phyloP scores from a whole-genome alignment of 1,284 basidiomycete species.

The Marasmius fiardii region DNA sequence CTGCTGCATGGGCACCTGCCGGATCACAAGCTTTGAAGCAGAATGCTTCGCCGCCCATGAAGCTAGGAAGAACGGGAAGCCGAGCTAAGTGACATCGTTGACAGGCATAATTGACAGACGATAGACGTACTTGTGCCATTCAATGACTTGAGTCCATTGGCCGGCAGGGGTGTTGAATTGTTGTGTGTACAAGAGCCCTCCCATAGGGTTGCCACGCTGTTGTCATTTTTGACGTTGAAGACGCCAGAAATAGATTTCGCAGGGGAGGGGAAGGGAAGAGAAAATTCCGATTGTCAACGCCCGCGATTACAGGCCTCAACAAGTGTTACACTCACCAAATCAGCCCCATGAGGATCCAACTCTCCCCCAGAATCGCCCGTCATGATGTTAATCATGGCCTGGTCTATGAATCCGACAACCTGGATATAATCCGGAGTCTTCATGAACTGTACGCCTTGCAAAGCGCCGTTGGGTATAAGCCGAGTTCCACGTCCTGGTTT shows the following conservation, averaged over 20 bases:
- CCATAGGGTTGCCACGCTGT: constrained; percentile 62
- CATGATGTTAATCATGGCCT: constrained; percentile 53
- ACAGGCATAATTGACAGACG: too few species aligned
- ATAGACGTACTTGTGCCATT: constrained; percentile 26
- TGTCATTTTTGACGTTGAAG: neutral
- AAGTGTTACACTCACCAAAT: constrained; percentile 36
- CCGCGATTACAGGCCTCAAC: too few species aligned
- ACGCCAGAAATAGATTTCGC: too few species aligned
- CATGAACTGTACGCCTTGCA: constrained; percentile 52
- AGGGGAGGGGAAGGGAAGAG: too few species aligned
- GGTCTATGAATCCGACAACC: constrained; percentile 61
- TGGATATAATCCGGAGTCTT: constrained; percentile 61
- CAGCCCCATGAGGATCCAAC: constrained; percentile 66
- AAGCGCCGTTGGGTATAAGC: constrained; percentile 48
- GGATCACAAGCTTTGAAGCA: constrained; percentile 65
- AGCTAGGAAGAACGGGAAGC: too few species aligned
- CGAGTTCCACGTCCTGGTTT: constrained; percentile 52
- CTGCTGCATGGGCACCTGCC: constrained; percentile 39
- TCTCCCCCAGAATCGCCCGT: constrained; percentile 64
- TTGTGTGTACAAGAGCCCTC: constrained; percentile 61
- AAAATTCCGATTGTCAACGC: too few species aligned
- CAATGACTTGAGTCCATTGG: constrained; percentile 61
- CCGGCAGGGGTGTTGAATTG: constrained; percentile 39
- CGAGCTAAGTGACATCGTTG: too few species aligned
- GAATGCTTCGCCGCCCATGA: constrained; percentile 58